Base-by-base conservation (phyloP, 2,329 filamentous ascomycete species). In the Paecilomyces dactylethromorphus region DNA sequence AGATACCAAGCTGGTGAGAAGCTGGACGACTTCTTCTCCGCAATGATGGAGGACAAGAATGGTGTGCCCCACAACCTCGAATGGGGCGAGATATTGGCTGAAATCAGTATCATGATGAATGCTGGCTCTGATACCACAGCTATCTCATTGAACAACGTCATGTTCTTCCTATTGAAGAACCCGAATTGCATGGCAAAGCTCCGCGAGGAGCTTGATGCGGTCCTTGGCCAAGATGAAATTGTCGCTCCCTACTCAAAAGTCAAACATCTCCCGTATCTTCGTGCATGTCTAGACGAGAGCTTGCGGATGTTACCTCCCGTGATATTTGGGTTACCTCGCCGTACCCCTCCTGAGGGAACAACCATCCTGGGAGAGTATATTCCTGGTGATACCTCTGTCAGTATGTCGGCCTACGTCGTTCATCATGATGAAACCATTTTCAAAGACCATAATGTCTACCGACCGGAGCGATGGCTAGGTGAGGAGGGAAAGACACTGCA, bases 1-100 rank as follows among this genome's bases (percentile, higher is more conserved):
- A 3, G 15, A 35, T 0, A 65, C 65, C 22, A 58, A 18, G 67
- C 66, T 0, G 81, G 82, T 8, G 82, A 85, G 68, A 80, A 79
- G 60, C 72, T 84, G 0, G 78, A 81, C 52, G 83, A 85, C 63
- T 84, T 85, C 68, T 84, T 85, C 71, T 71, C 78, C 39, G 73
- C 75, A 0, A 65, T 85, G 13, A 81, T 85, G 78, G 77, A 77
- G 33, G 74, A 77, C 59, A 78, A 76, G 56, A 71, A 73, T 13
- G 73, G 74, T 0, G 59, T 62, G 0, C 69, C 74, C 0, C 70
- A 77, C 53, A 76, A 76, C 24, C 74, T 84, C 1, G 79, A 83
- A 59, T 81, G 76, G 76, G 81, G 81, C 31, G 82, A 84, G 66
- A 79, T 84, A 8, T 75, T 81, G 0, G 81, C 81, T 10, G 81